These are phyloP conservation scores for Blepharisma undulans DNA, from an alignment of 169 alveolate genomes.

Conservation along the genomic window DNA sequence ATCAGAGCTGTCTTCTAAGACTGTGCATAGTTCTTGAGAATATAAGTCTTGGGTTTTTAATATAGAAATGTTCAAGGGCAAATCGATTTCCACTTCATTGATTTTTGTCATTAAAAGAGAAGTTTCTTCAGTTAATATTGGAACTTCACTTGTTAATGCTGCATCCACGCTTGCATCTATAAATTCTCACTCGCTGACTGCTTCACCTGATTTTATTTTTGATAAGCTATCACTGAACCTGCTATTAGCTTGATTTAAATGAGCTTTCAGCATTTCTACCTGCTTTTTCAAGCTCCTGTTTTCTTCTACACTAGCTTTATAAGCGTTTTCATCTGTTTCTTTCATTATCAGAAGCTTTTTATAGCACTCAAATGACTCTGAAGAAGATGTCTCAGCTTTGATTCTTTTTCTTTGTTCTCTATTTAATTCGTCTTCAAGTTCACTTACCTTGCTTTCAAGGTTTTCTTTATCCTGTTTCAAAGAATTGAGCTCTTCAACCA, in stretches of 20 bases:
- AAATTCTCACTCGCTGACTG: not conserved
- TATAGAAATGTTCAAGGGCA: not conserved
- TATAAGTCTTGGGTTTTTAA: not conserved
- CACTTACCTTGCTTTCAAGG: not conserved
- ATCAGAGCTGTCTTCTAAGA: not conserved
- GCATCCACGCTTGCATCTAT: not conserved
- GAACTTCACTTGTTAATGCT: not conserved
- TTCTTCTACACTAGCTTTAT: not conserved
- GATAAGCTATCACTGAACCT: not conserved
- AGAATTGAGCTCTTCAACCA: not conserved
- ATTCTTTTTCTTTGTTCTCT: not conserved
- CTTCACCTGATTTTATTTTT: not conserved
- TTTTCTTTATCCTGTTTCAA: not conserved
- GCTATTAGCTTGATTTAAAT: not conserved
- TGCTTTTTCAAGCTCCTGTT: not conserved
- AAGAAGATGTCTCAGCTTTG: not conserved
- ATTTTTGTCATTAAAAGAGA: not conserved
- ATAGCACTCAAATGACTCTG: not conserved
- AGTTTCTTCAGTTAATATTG: not conserved
- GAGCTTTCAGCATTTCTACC: not conserved
- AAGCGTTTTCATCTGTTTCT: not conserved
- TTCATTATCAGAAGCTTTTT: not conserved
- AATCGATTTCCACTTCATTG: not conserved
- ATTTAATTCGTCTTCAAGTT: not conserved
- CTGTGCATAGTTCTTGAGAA: not conserved